Conservation (phyloP, 805 yeast species). For the Candida sphagnicola region DNA sequence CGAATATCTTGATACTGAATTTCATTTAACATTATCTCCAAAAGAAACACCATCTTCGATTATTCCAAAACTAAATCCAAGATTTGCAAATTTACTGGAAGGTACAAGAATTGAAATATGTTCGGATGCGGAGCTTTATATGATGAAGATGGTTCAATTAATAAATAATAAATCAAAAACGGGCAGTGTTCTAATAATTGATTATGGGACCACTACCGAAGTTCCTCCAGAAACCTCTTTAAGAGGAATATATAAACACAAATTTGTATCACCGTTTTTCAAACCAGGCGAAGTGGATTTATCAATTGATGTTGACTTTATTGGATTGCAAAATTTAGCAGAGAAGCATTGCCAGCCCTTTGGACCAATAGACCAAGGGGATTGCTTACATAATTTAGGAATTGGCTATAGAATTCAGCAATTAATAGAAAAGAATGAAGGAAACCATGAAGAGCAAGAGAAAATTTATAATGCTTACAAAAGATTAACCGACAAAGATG, state of each 20-base stretch:
- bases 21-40: constrained; percentile 55
- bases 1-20: constrained; percentile 28
- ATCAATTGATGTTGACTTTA: constrained; percentile 81
- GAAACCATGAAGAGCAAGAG: constrained; percentile 43
- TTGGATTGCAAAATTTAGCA: constrained; percentile 38
- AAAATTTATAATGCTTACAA: constrained; percentile 54
- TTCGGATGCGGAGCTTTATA: constrained; percentile 63
- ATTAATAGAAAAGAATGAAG: constrained; percentile 40
- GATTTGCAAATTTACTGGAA: constrained; percentile 52
- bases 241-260: constrained; percentile 70
- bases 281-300: constrained; percentile 78
- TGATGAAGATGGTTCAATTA: constrained; percentile 49
- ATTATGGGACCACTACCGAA: constrained; percentile 63
- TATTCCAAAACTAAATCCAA: constrained; percentile 46
- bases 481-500: constrained; percentile 59
- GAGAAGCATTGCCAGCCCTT: constrained; percentile 17
- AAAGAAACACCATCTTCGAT: constrained; percentile 59
- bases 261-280: constrained; percentile 69
- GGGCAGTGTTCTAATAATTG: constrained; percentile 73
- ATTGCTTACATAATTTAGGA: constrained; percentile 74
- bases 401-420: constrained; percentile 66
- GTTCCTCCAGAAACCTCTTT: constrained; percentile 64
- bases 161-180: constrained; percentile 31
- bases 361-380: constrained; percentile 74
- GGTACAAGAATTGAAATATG: constrained; percentile 68